These are phyloP conservation scores for Rhodotorula sp. DNA, from an alignment of 1,284 basidiomycete genomes.

Conservation along the genomic window DNA sequence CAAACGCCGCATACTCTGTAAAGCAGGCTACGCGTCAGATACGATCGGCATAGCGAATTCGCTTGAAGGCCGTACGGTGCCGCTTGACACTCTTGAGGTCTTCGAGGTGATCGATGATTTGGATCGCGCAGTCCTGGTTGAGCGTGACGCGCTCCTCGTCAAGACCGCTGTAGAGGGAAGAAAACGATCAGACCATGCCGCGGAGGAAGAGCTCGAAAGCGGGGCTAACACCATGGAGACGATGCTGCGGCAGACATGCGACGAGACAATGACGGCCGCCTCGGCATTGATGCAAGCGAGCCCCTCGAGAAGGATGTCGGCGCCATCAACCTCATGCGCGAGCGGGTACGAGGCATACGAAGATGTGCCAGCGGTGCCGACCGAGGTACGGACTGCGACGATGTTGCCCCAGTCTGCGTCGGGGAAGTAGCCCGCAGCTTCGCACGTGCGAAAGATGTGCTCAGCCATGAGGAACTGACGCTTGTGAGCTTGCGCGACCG, in stretches of 20 bases:
- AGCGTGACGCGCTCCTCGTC: slow-evolving; percentile 14
- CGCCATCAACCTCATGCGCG: slow-evolving; percentile 26
- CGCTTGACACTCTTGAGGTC: slow-evolving; percentile 21
- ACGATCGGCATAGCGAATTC: no score
- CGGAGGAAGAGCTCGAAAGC: not conserved
- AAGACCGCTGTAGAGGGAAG: not conserved
- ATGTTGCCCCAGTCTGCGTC: slow-evolving; percentile 30
- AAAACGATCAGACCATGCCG: not conserved
- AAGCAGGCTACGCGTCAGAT: not conserved
- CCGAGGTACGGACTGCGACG: slow-evolving; percentile 26
- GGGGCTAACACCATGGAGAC: slow-evolving; percentile 10
- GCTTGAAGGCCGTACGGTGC: slow-evolving; percentile 7
- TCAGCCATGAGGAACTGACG: slow-evolving; percentile 27
- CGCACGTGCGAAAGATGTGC: slow-evolving; percentile 28
- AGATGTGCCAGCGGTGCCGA: slow-evolving; percentile 21
- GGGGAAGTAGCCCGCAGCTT: slow-evolving; percentile 29
- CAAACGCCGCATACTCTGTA: slow-evolving; percentile 31
- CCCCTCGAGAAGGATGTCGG: slow-evolving; percentile 16
- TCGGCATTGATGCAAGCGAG: slow-evolving; percentile 32
- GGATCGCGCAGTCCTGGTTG: slow-evolving; percentile 21
- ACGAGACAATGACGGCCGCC: slow-evolving; percentile 26
- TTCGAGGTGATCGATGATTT: slow-evolving; percentile 25
- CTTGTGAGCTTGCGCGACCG: slow-evolving; percentile 9
- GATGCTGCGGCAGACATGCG: slow-evolving; percentile 28
- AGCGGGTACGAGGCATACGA: slow-evolving; percentile 28